Base-by-base conservation (phyloP, 139 green algal species). In the Astrephomene gubernaculifera region DNA sequence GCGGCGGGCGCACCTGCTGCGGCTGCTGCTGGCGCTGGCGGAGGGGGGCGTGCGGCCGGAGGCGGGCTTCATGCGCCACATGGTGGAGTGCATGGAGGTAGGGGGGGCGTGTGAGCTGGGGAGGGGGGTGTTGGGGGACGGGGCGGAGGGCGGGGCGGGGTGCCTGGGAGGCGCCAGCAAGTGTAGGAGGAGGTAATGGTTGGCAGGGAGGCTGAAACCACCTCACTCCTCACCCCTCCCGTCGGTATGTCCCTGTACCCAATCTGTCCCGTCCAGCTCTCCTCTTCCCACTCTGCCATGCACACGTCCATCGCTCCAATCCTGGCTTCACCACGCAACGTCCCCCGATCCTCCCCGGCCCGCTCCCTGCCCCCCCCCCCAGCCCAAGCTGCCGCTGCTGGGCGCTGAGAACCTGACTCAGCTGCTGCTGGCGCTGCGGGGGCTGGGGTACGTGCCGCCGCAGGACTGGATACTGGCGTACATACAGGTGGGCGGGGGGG, bases 21-120 rank as follows among this genome's bases (percentile, higher is more conserved):
- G 79, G 0, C 79, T 85, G 79, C 24, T 75, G 44, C 44, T 85
- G 79, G 79, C 79, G 31, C 64, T 85, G 64, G 22, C 43, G 64
- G 63, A 85, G 63, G 2, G 33, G 44, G 63, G 65, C 3, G 22
- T 54, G 44, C 38, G 53, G n/a, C 79, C 79, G 21, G 8, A 9
- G 1, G 33, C 31, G 64, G 63, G 19, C 31, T 53, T 65, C 63
- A 85, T 85, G 79, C 44, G 8, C 25, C 31, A 33, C 0, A 8
- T 75, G 31, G 19, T 68, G 63, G 63, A 31, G n/a, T 54, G 64
- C 44, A n/a, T 85, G 79, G 64, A 68, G 79, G 79, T 76, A 64
- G 31, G 45, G 72, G 4, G 31, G 45, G 1, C 4, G 27, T 12
- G 71, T 27, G 43, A 2, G 44, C 8, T 25, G 4, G 36, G 6